phyloP scores from a whole-genome alignment of 495 filamentous ascomycete species.

The Podospora anserina region DNA sequence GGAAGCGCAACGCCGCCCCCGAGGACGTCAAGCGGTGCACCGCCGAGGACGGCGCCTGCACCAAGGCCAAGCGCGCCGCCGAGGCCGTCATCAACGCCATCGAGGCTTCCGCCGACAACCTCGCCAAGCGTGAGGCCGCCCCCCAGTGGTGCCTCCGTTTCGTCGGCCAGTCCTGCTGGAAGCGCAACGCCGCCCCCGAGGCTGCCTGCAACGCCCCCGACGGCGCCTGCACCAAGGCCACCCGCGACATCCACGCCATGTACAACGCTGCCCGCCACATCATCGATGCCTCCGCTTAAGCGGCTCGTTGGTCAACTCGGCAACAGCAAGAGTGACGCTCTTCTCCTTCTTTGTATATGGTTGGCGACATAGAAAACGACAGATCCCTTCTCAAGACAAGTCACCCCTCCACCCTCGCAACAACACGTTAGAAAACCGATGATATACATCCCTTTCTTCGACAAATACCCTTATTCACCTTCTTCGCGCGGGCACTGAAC shows the following conservation, averaged over 20 bases:
- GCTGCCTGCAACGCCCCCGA: constrained; percentile 29
- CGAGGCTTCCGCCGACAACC: constrained; percentile 2
- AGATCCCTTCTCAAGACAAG: background rate
- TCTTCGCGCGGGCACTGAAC: constrained; percentile 7
- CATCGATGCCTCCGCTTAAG: constrained; percentile 25
- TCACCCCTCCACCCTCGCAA: background rate
- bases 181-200: constrained; percentile 30
- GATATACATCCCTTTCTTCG: background rate
- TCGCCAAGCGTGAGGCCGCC: constrained; percentile 29
- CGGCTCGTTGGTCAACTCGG: background rate
- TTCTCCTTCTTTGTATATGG: constrained; percentile 7
- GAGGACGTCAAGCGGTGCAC: constrained; percentile 19
- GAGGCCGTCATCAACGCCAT: constrained; percentile 23
- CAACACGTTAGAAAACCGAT: background rate
- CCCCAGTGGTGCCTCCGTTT: constrained; percentile 13
- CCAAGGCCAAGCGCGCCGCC: constrained; percentile 29
- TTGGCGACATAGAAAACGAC: background rate
- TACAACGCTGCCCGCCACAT: constrained; percentile 33
- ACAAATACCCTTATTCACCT: background rate
- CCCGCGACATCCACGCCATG: constrained; percentile 36
- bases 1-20: constrained; percentile 22
- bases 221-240: constrained; percentile 36
- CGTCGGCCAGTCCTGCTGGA: constrained; percentile 22
- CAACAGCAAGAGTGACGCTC: background rate
- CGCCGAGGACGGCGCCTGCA: constrained; percentile 30